Evolutionary conservation across 208 protist genomes (phyloP).

Genomic region (Naegleria fowleri): DNA sequence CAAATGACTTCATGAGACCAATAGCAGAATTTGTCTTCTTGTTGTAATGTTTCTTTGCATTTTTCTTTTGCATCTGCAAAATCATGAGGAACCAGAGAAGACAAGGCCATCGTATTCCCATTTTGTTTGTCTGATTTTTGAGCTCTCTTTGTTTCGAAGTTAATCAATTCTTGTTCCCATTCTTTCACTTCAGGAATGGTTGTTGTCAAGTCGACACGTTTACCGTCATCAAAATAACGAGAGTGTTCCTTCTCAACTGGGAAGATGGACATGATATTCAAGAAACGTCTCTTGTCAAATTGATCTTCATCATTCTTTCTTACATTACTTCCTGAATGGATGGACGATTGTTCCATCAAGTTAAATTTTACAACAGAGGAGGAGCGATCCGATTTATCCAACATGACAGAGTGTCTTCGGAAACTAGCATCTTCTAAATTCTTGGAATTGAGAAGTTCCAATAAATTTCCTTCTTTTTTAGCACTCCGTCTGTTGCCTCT

Average conservation of each 20-base stretch:
- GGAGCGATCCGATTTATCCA: not conserved
- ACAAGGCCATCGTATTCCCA: not conserved
- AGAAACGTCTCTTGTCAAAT: not conserved
- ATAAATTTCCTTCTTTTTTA: not conserved
- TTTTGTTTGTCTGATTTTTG: not conserved
- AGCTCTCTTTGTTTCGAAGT: not conserved
- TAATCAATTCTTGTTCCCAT: not conserved
- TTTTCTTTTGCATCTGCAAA: not conserved
- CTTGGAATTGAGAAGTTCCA: not conserved
- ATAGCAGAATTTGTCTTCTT: not conserved
- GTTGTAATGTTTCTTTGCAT: not conserved
- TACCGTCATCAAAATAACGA: not conserved
- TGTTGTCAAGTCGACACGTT: not conserved
- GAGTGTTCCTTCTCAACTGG: not conserved
- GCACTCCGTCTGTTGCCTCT: not conserved
- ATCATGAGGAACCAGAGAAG: not conserved
- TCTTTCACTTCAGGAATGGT: not conserved
- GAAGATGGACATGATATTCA: not conserved
- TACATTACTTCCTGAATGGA: not conserved
- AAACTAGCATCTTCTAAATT: not conserved
- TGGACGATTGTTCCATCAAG: not conserved
- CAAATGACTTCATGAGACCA: not conserved
- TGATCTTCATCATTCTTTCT: not conserved
- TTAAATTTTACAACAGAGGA: not conserved
- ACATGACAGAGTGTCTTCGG: not conserved